Evolutionary conservation across 768 basidiomycete species (phyloP).

Genomic region (Termitomyces sp.): DNA sequence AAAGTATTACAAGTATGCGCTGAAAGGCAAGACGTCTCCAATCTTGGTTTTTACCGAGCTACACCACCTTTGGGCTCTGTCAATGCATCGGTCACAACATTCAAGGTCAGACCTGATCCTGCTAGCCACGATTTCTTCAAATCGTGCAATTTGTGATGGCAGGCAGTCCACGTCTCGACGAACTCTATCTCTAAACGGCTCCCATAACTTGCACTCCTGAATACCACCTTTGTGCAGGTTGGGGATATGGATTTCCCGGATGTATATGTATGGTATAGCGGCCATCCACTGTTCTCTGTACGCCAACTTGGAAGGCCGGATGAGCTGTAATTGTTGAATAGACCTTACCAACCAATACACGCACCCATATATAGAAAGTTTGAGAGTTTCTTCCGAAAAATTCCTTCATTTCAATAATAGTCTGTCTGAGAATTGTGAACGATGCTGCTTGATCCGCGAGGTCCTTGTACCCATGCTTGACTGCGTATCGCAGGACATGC

Average conservation of each 20-base stretch:
- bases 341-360: no score
- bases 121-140: not conserved
- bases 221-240: constrained; percentile 3
- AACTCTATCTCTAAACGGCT: not conserved
- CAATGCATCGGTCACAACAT: not conserved
- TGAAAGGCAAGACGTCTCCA: not conserved
- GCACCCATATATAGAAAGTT: not conserved
- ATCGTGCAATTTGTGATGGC: not conserved
- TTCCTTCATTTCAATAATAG: not conserved
- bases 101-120: not conserved
- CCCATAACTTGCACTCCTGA: constrained; percentile 1
- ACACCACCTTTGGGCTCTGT: constrained; percentile 3
- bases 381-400: not conserved
- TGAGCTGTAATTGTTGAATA: not conserved
- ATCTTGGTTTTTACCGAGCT: not conserved
- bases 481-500: constrained; percentile 1
- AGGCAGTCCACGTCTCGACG: not conserved
- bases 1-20: not conserved
- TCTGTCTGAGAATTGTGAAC: not conserved
- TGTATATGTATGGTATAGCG: not conserved
- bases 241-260: not conserved
- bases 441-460: constrained; percentile 3
- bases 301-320: not conserved
- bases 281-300: constrained; percentile 6
- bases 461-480: constrained; percentile 2